Evolutionary conservation across 2,329 filamentous ascomycete species (phyloP), one percentile per base, ranked within the genome.

Genomic region (Penicillium psychrosexuale): DNA sequence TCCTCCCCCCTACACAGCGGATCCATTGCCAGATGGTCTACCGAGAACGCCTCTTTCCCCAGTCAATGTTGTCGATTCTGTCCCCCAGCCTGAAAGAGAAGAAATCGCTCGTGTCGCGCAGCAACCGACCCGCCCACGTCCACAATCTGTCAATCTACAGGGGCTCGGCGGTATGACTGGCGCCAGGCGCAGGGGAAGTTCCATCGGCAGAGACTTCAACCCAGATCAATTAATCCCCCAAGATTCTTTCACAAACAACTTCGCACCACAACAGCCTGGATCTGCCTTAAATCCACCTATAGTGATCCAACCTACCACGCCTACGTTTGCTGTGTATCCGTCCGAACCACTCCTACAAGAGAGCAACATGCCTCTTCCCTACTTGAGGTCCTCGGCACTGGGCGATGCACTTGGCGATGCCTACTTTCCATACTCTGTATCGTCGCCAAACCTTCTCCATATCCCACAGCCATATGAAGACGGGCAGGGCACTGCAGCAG

Each of bases 1-100:
- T 5, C 90, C 90, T 8, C 90, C 90, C 3, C 89, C 89, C 1
- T 95, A 95, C 56, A 69, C 72, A 13, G 69, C 70, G 27, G 62
- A 47, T 33, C 70, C 71, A n/a, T 64, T 76, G 8, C 73, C 73
- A n/a, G 71, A 73, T 12, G 63, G 71, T 54, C 57, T 76, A 11
- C 65, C 62, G 59, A 63, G 67, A 50, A 65, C 66, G 3, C 65
- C 75, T 48, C 64, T 74, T 51, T 44, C 48, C 39, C 62, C 65
- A 9, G 55, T 63, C 27, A 65, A 62, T 45, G 28, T 43, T 45
- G 36, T 11, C n/a, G 33, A 55, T 8, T 17, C 27, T 33, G 13
- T 12, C 37, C 19, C 37, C 31, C 61, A 34, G 27, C 52, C 58
- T 15, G 34, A 56, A 33, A 58, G 64, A 52, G 61, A 67, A 17